phyloP scores from a whole-genome alignment of 2,329 filamentous ascomycete genomes.

The Diaporthe vexans region DNA sequence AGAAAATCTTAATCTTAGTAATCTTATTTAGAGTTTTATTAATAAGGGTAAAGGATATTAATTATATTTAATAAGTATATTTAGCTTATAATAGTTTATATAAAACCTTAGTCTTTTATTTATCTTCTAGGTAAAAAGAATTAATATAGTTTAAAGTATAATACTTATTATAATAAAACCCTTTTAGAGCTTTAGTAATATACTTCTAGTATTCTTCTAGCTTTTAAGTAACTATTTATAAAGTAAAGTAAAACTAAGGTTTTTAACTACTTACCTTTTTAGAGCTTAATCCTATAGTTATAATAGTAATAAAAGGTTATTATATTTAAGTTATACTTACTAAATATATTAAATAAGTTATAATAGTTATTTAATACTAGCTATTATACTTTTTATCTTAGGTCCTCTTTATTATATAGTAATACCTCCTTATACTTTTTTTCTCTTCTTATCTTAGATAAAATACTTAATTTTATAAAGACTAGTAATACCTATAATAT shows the following conservation, averaged over 20 bases:
- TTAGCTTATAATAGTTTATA: no score
- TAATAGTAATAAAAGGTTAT: not conserved
- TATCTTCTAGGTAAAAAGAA: not conserved
- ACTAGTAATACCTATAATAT: no score
- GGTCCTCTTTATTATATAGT: not conserved
- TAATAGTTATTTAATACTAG: not conserved
- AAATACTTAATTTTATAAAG: no score
- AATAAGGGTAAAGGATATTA: no score
- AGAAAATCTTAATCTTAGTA: no score
- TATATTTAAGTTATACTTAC: not conserved
- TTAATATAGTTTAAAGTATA: not conserved
- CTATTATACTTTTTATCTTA: not conserved
- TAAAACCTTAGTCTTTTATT: not conserved
- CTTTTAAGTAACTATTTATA: not conserved
- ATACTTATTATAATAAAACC: not conserved
- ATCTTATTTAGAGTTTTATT: no score
- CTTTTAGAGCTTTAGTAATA: not conserved
- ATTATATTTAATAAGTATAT: no score
- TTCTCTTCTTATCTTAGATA: no score
- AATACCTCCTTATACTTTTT: not conserved
- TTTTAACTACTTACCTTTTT: not conserved
- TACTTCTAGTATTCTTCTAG: not conserved
- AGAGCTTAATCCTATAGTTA: not conserved
- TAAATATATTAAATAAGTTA: constrained; percentile 1
- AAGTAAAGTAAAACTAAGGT: not conserved